Evolutionary conservation across 768 basidiomycete genomes (phyloP).

Genomic region (Tylopilus subfusipes): DNA sequence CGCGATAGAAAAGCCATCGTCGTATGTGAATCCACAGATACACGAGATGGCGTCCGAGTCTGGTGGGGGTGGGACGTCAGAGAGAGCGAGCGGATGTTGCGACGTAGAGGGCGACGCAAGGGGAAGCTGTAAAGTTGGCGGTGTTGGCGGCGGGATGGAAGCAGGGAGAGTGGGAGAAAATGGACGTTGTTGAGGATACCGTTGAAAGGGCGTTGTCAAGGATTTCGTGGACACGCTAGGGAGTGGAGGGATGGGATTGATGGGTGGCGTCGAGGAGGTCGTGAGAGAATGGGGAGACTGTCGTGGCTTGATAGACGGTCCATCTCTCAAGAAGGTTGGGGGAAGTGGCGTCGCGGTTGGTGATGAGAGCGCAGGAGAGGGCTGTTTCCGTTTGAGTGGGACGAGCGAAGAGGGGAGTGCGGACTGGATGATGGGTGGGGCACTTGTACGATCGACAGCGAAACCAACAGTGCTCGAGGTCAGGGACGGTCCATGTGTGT

Average conservation of each 20-base stretch:
- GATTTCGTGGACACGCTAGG: constrained; percentile 13
- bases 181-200: constrained; percentile 12
- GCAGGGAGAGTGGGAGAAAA: constrained; percentile 18
- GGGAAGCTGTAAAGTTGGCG: constrained; percentile 10
- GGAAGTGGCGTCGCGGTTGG: constrained; percentile 8
- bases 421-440: constrained; percentile 21
- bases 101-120: constrained; percentile 22
- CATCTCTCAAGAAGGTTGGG: constrained; percentile 5
- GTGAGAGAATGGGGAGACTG: constrained; percentile 18
- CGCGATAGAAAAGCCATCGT: constrained; percentile 83
- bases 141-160: constrained; percentile 14
- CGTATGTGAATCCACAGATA: constrained; percentile 69
- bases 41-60: constrained; percentile 57
- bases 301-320: constrained; percentile 9
- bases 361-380: constrained; percentile 19
- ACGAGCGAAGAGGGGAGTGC: constrained; percentile 29
- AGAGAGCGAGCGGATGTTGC: constrained; percentile 16
- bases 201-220: constrained; percentile 11
- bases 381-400: constrained; percentile 42
- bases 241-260: constrained; percentile 4
- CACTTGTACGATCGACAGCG: constrained; percentile 23
- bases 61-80: constrained; percentile 24
- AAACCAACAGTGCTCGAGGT: constrained; percentile 24
- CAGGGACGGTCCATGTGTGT: constrained; percentile 27
- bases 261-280: constrained; percentile 18